A percentile compares a stretch with the other conserved stretches of the same genome.
These are phyloP conservation scores for Knufia petricola DNA, from an alignment of 2,329 filamentous ascomycete genomes.

Conservation along the genomic window DNA sequence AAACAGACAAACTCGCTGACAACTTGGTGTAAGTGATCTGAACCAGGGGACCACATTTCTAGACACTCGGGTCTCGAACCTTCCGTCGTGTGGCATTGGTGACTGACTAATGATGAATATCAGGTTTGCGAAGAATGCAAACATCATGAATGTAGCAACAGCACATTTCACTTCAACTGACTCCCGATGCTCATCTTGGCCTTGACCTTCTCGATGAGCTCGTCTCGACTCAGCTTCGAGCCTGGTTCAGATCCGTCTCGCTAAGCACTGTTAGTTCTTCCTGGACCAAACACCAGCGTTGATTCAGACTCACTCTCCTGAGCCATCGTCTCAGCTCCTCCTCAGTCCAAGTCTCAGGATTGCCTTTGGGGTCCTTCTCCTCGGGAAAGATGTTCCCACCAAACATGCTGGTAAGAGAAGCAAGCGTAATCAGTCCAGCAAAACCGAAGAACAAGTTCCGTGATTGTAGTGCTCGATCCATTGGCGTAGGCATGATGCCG, in stretches of 20 bases:
- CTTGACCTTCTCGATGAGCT: conserved; percentile 59
- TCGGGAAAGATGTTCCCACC: conserved; percentile 74
- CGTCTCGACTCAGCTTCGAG: conserved; percentile 50
- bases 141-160: too few relatives aligned
- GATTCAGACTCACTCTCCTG: conserved; percentile 53
- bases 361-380: conserved; percentile 64
- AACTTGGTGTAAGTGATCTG: too few relatives aligned
- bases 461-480: conserved; percentile 61
- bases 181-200: conserved; percentile 48
- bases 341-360: conserved; percentile 64
- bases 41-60: too few relatives aligned
- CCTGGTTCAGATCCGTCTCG: conserved; percentile 50
- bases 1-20: too few relatives aligned
- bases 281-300: conserved; percentile 3
- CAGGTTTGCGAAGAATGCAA: too few relatives aligned
- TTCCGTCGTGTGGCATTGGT: too few relatives aligned
- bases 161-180: conserved; percentile 7
- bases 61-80: too few relatives aligned
- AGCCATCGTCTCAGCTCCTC: conserved; percentile 77
- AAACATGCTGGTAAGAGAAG: conserved; percentile 76
- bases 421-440: conserved; percentile 69
- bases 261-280: conserved; percentile 32
- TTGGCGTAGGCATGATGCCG: conserved; percentile 53
- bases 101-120: too few relatives aligned
- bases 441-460: conserved; percentile 66